Evolutionary conservation across 257 asterid genomes (phyloP).

Genomic region (Nicotiana knightiana): DNA sequence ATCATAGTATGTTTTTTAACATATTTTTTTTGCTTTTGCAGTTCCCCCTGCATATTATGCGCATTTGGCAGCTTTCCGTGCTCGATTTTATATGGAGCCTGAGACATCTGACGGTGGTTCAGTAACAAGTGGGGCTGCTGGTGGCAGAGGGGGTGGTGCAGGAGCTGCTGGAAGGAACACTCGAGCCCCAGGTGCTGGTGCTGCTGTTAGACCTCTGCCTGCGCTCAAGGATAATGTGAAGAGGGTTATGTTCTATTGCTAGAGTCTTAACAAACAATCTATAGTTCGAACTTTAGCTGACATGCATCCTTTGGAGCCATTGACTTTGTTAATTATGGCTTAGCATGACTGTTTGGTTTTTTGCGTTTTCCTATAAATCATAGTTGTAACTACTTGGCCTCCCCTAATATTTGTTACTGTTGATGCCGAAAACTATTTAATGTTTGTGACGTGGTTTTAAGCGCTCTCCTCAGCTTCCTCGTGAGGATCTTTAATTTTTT

Average conservation of each 20-base stretch:
- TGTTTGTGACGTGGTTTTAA: neutral
- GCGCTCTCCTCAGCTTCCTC: no score
- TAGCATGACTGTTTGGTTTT: neutral
- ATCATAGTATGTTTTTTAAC: neutral
- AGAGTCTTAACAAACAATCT: neutral
- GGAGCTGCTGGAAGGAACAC: conserved; percentile 45
- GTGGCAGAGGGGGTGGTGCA: conserved; percentile 49
- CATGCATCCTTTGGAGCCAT: neutral
- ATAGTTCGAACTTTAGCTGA: neutral
- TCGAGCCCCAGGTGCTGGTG: conserved; percentile 41
- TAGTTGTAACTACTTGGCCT: neutral
- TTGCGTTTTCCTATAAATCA: neutral
- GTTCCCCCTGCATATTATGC: conserved; percentile 99
- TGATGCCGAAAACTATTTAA: neutral
- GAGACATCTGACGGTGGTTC: conserved; percentile 86
- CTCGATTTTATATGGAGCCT: conserved; percentile 93
- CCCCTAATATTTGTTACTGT: neutral
- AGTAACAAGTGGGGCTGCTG: conserved; percentile 47
- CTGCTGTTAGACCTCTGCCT: conserved; percentile 85
- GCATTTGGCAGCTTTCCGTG: conserved; percentile 92
- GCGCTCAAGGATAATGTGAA: conserved; percentile 87
- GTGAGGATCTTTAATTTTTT: no score
- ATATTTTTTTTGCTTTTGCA: conserved; percentile 10
- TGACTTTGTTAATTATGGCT: neutral
- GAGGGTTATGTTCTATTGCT: conserved; percentile 90